These are phyloP conservation scores for Magnaporthales sp. DNA, from an alignment of 2,329 filamentous ascomycete species.

Conservation along the genomic window DNA sequence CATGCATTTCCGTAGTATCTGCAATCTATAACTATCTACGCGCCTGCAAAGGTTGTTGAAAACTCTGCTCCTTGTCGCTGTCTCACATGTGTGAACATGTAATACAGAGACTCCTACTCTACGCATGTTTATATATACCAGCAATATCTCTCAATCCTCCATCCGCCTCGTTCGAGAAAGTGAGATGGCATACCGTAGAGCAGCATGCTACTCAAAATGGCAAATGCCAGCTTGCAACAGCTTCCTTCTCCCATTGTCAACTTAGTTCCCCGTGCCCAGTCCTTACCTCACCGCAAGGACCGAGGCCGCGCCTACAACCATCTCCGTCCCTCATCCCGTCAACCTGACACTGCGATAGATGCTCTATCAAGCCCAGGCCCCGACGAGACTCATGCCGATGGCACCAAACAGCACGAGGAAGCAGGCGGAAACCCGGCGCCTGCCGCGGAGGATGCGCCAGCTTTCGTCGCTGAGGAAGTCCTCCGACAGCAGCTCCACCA, in stretches of 20 bases:
- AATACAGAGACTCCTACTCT: too few species aligned
- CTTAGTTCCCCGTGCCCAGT: not conserved
- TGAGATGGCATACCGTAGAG: too few species aligned
- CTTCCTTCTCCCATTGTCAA: not conserved
- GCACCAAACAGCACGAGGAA: constrained; percentile 49
- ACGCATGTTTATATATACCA: too few species aligned
- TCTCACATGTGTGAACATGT: too few species aligned
- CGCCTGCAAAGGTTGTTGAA: too few species aligned
- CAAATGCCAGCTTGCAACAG: not conserved
- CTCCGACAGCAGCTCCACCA: constrained; percentile 64
- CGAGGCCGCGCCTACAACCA: not conserved
- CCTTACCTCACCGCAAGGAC: not conserved
- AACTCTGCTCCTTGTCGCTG: too few species aligned
- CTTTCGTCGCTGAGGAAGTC: constrained; percentile 61
- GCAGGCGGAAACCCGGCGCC: constrained; percentile 44
- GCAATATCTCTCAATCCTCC: too few species aligned
- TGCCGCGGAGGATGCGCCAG: constrained; percentile 46
- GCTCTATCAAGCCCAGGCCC: constrained; percentile 43
- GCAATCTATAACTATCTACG: too few species aligned
- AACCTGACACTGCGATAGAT: not conserved
- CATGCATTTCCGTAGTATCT: too few species aligned
- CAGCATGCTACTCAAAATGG: too few species aligned
- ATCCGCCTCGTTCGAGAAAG: too few species aligned
- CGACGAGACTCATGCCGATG: constrained; percentile 54
- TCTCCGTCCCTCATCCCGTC: not conserved